Evolutionary conservation across 2,329 filamentous ascomycete species (phyloP), one percentile per base, ranked within the genome.

Genomic region (Claviceps sp.): DNA sequence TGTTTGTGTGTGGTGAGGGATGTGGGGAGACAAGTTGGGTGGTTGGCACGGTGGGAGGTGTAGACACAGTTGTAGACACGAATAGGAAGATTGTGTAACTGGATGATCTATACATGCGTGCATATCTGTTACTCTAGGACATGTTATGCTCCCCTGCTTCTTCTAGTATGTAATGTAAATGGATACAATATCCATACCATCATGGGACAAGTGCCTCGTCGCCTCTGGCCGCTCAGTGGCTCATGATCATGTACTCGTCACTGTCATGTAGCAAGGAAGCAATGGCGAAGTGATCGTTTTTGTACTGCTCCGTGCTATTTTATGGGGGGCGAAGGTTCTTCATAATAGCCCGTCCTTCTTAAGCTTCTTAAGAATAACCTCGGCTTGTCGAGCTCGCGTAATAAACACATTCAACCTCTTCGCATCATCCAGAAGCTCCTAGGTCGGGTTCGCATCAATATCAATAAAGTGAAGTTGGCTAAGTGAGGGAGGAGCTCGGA

Each of bases 1-100:
- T 71, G 68, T 48, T 60, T 87, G 11, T 96, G 90, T 66, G 81
- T 98, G 58, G 81, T 97, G 37, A 76, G 91, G 50, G 85, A 90
- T 62, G 81, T 84, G 1, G 93, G 93, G 1, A 82, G 89, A 67
- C 81, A 73, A 38, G 71, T 93, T 4, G 91, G 88, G 2, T 84
- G 90, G 70, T 66, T 97, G 57, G 91, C 81, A 2, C 73, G 71
- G 57, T 95, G 90, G 90, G 84, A 91, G 59, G 63, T 82, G 58
- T 69, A 82, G 39, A 83, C 43, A 53, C 6, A 53, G 60, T n/a
- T 37, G 22, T 14, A 3, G 3, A 14, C 22, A 24, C 16, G 16
- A 8, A 19, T 41, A 10, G n/a, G 5, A n/a, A 16, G 14, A 7
- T 40, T 40, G 6, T 40, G n/a, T 40, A 40, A 17, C 14, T n/a